These are phyloP conservation scores for Geotrichum reessii DNA, from an alignment of 1,139 yeast species.

Conservation along the genomic window DNA sequence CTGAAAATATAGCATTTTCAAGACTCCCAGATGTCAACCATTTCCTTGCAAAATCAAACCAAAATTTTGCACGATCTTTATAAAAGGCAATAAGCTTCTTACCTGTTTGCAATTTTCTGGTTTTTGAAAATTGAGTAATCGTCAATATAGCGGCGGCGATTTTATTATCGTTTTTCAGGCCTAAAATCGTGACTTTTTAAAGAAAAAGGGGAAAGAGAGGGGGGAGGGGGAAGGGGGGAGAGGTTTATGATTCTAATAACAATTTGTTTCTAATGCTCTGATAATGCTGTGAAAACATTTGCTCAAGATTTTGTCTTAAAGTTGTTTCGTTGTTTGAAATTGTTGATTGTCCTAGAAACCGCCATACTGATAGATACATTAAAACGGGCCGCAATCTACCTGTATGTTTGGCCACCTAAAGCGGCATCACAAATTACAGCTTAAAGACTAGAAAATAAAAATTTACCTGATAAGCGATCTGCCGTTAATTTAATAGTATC, in stretches of 20 bases:
- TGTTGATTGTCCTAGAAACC: not conserved
- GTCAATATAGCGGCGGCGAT: not conserved
- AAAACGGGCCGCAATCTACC: not conserved
- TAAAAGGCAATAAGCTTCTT: not conserved
- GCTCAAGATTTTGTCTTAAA: no score
- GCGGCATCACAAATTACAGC: not conserved
- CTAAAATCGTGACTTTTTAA: not conserved
- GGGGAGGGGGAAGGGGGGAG: no score
- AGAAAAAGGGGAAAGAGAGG: no score
- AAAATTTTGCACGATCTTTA: not conserved
- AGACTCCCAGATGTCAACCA: not conserved
- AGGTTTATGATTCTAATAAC: no score
- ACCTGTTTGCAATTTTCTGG: not conserved
- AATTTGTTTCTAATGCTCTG: no score
- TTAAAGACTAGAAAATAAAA: no score
- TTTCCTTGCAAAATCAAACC: not conserved
- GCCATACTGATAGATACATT: not conserved
- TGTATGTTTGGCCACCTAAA: not conserved
- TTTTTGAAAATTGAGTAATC: not conserved
- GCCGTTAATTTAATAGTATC: not conserved
- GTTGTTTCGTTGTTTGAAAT: not conserved
- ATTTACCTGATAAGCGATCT: not conserved
- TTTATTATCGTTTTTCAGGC: no score
- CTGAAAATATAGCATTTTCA: not conserved
- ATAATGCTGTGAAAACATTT: no score